These are phyloP conservation scores for Leccinum truebloodii DNA, from an alignment of 768 basidiomycete species.

Conservation along the genomic window DNA sequence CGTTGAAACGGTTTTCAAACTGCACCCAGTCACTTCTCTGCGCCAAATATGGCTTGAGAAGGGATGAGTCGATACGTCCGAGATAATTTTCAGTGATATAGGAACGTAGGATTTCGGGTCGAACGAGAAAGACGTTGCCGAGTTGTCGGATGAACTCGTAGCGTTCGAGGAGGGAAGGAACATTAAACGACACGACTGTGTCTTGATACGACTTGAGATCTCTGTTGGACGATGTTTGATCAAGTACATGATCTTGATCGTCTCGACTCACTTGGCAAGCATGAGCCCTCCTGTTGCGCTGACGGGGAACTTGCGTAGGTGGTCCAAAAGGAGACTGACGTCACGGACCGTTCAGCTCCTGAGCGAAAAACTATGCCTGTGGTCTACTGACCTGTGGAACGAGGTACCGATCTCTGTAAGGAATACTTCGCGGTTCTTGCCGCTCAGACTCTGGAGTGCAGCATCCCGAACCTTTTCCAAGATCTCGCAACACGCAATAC, in stretches of 20 bases:
- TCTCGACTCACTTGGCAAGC: constrained; percentile 83
- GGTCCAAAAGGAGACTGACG: constrained; percentile 83
- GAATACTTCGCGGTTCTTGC: constrained; percentile 92
- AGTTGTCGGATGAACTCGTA: constrained; percentile 98
- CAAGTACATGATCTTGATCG: neutral
- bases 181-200: constrained; percentile 74
- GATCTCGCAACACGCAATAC: constrained; percentile 79
- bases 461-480: constrained; percentile 80
- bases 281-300: constrained; percentile 96
- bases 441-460: constrained; percentile 75
- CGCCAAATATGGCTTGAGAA: constrained; percentile 88
- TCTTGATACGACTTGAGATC: constrained; percentile 98
- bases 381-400: constrained; percentile 73
- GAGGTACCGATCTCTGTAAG: constrained; percentile 91
- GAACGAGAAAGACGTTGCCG: constrained; percentile 95
- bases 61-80: constrained; percentile 82
- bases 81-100: constrained; percentile 95
- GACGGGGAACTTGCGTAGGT: constrained; percentile 94
- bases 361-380: neutral
- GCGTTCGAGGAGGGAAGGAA: constrained; percentile 85
- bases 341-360: constrained; percentile 6
- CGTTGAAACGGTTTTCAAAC: constrained; percentile 80
- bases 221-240: constrained; percentile 41
- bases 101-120: constrained; percentile 90
- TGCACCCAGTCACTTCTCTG: constrained; percentile 90